A percentile compares a stretch with the other conserved stretches of the same genome.
Evolutionary conservation across 1,139 yeast genomes (phyloP).

Genomic region (Hansenula lynferdii): DNA sequence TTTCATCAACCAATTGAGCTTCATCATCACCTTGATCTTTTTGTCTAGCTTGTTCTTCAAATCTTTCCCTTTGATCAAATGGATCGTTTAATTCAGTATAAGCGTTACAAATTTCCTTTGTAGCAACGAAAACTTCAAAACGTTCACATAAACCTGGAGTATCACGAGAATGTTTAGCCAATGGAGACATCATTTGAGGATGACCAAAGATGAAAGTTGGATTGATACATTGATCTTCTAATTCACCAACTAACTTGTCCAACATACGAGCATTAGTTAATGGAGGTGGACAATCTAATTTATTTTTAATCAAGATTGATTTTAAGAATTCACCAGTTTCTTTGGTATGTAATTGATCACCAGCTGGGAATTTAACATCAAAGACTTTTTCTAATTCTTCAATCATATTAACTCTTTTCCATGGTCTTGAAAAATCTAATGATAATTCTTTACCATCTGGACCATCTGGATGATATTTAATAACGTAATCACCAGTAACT

Average conservation of each 20-base stretch:
- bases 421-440: conserved; percentile 90
- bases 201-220: conserved; percentile 98
- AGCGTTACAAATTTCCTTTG: conserved; percentile 97
- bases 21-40: conserved; percentile 99
- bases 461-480: conserved; percentile 85
- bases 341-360: conserved; percentile 88
- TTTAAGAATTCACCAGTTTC: conserved; percentile 92
- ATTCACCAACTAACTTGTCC: conserved; percentile 94
- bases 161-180: conserved; percentile 93
- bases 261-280: conserved; percentile 98
- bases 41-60: conserved; percentile 98
- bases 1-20: conserved; percentile 95
- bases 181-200: conserved; percentile 99
- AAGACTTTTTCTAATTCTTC: conserved; percentile 88
- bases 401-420: conserved; percentile 98
- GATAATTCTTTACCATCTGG: conserved; percentile 69
- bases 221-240: conserved; percentile 89
- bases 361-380: conserved; percentile 90
- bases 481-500: conserved; percentile 82
- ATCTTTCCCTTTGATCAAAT: conserved; percentile 94
- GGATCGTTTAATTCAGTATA: conserved; percentile 99
- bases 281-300: conserved; percentile 93
- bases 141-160: conserved; percentile 96
- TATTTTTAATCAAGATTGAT: conserved; percentile 70
- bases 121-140: conserved; percentile 97